A percentile compares a stretch with the other conserved stretches of the same genome.
These are phyloP conservation scores for Citrullus mucosospermus DNA, from an alignment of 306 rosid species.

Conservation along the genomic window DNA sequence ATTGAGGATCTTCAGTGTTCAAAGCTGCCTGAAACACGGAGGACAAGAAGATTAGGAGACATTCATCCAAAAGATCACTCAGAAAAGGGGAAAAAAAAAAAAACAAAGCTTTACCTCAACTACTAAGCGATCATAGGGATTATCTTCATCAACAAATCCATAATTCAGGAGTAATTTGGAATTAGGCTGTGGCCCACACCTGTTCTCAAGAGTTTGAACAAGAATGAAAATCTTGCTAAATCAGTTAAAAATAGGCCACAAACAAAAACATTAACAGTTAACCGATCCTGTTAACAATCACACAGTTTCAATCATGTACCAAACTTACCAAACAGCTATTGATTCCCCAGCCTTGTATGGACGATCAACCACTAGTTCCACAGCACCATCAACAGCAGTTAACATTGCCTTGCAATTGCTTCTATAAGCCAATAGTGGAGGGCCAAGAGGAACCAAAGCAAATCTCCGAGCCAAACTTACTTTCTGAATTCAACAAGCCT, in stretches of 20 bases:
- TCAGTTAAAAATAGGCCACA: background rate
- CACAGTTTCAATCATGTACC: conserved; percentile 9
- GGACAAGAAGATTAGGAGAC: conserved; percentile 10
- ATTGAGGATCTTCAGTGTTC: conserved; percentile 89
- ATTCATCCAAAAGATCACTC: conserved; percentile 3
- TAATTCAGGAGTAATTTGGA: conserved; percentile 78
- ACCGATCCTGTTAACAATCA: background rate
- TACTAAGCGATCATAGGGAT: conserved; percentile 55
- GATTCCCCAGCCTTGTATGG: conserved; percentile 81
- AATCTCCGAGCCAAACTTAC: conserved; percentile 96
- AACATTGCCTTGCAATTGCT: conserved; percentile 92
- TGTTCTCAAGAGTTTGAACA: conserved; percentile 18
- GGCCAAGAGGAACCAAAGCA: conserved; percentile 97
- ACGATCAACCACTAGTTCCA: conserved; percentile 80
- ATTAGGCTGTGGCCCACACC: conserved; percentile 99
- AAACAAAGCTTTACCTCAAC: conserved; percentile 41
- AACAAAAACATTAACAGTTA: background rate
- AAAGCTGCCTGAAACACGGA: conserved; percentile 61
- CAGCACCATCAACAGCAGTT: conserved; percentile 60
- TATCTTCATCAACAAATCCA: conserved; percentile 87
- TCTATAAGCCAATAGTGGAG: conserved; percentile 76
- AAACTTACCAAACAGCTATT: conserved; percentile 70
- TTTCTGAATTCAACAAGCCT: conserved; percentile 42
- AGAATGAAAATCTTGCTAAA: background rate
- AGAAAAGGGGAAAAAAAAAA: background rate